Evolutionary conservation across 2,329 filamentous ascomycete genomes (phyloP).

Genomic region (Microdochium nivale): DNA sequence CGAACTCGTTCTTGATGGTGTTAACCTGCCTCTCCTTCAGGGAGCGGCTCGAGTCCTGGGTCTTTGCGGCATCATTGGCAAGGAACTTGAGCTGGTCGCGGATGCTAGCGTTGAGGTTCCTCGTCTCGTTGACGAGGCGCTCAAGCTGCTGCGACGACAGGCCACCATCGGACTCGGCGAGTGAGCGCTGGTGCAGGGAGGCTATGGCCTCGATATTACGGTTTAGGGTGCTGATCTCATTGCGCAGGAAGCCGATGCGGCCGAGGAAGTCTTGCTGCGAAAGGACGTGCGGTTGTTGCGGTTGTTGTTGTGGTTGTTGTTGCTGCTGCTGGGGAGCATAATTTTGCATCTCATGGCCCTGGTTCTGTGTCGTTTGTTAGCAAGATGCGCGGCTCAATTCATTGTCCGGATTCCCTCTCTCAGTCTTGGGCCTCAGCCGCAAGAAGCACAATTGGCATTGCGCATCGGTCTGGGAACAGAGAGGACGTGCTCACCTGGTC

Average conservation of each 20-base stretch:
- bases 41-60: slow-evolving; percentile 47
- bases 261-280: slow-evolving; percentile 59
- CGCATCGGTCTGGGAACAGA: slow-evolving; percentile 9
- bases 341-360: slow-evolving; percentile 45
- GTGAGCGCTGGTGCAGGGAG: slow-evolving; percentile 61
- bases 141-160: slow-evolving; percentile 51
- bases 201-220: slow-evolving; percentile 59
- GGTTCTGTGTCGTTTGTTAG: slow-evolving; percentile 21
- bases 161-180: slow-evolving; percentile 53
- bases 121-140: slow-evolving; percentile 59
- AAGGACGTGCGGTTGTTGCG: slow-evolving; percentile 28
- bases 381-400: slow-evolving; percentile 6
- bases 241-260: slow-evolving; percentile 58
- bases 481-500: slow-evolving; percentile 28
- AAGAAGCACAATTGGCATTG: slow-evolving; percentile 2
- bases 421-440: neutral
- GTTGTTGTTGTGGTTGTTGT: slow-evolving; percentile 7
- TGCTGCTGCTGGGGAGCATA: no score
- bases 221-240: slow-evolving; percentile 59
- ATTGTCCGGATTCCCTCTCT: neutral
- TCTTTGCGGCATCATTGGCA: slow-evolving; percentile 61
- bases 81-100: slow-evolving; percentile 71
- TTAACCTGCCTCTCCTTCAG: slow-evolving; percentile 64
- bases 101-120: slow-evolving; percentile 65
- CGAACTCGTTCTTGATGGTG: slow-evolving; percentile 63